Evolutionary conservation across 306 rosid species (phyloP).

Genomic region (Luffa aegyptiaca): DNA sequence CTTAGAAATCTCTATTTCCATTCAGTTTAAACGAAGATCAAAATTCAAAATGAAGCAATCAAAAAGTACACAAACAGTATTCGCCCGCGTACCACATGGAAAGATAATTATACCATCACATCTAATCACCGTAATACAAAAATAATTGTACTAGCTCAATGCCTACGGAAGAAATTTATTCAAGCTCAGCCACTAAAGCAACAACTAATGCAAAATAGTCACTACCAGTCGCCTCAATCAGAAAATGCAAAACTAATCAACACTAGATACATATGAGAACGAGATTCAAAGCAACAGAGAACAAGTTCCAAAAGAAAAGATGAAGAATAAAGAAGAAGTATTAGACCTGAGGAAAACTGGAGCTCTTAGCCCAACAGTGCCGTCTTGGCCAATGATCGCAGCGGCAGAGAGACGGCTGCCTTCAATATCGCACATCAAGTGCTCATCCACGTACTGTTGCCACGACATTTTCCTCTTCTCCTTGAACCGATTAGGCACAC

Average conservation of each 20-base stretch:
- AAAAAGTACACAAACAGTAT: too few relatives aligned
- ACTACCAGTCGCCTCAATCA: not conserved
- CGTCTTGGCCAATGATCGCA: conserved; percentile 51
- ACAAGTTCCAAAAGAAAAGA: not conserved
- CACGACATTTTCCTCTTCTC: conserved; percentile 37
- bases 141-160: too few relatives aligned
- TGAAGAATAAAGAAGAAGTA: not conserved
- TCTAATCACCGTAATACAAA: too few relatives aligned
- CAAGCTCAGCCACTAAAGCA: too few relatives aligned
- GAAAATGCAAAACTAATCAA: not conserved
- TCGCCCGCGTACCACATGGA: too few relatives aligned
- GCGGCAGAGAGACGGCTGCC: conserved; percentile 38
- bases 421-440: conserved; percentile 43
- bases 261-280: not conserved
- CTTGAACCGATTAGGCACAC: not conserved
- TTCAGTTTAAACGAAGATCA: too few relatives aligned
- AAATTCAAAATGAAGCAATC: too few relatives aligned
- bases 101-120: too few relatives aligned
- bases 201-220: too few relatives aligned
- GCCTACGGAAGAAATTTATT: too few relatives aligned
- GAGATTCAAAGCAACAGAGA: not conserved
- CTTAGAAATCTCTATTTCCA: too few relatives aligned
- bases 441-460: conserved; percentile 54
- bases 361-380: conserved; percentile 59
- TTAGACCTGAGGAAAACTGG: conserved; percentile 41